Base-by-base conservation (phyloP, 1,284 basidiomycete species). In the Ganoderma meredithae region DNA sequence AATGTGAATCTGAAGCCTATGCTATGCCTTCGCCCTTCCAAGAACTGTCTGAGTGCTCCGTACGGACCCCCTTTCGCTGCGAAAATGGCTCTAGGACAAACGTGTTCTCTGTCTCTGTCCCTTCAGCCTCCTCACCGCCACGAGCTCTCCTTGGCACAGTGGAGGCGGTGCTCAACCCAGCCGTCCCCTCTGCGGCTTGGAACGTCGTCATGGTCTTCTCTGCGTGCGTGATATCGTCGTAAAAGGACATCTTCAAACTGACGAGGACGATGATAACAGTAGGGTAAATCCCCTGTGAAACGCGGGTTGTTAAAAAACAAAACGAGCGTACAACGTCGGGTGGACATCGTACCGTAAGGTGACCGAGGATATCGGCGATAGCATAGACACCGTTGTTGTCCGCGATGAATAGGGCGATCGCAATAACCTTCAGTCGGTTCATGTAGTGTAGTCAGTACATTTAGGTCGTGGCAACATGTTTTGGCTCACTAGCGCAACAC, bases 201-300 rank as follows among this genome's bases (percentile, higher is more conserved):
- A 47, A 47, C 22, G 44, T 47, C 44, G 44, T 47, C 44, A 47
- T 47, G n/a, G 19, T 22, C 44, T 47, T 44, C 60, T 63, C 33
- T 19, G 43, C 41, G 66, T 41, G 33, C 6, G 39, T 31, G 6
- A 63, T 68, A n/a, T 56, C 62, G 52, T 68, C 63, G 39, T 68
- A 56, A 27, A 64, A 47, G 7, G 67, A 65, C 22, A 60, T 60
- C 63, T 68, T 59, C 22, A 68, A 39, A 43, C 63, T 60, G n/a
- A 69, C 60, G 2, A 69, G 40, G 9, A 69, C 64, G 53, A 69
- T 63, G 33, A 69, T 62, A 36, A 66, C 39, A 15, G 63, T 61
- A 8, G 67, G 59, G 43, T 68, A 65, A 13, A 68, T 65, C 22
- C 63, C 59, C 67, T 68, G 27, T 55, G 6, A 31, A 58, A 22